Base-by-base conservation (phyloP, 139 green algal genomes). In the Chlamydomonas asymmetrica region DNA sequence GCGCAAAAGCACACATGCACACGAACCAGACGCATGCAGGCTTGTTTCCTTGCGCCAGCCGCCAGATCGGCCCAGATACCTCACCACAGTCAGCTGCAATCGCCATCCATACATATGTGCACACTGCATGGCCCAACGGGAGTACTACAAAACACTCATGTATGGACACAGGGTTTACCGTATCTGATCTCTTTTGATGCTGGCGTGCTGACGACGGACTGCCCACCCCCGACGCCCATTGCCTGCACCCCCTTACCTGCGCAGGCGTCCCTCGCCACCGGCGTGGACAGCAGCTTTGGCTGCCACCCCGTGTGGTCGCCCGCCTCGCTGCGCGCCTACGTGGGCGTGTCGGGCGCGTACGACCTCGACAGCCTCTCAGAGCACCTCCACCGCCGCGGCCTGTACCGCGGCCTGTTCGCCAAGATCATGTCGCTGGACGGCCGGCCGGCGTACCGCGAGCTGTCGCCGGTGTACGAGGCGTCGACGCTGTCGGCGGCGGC, bases 361-460 rank as follows among this genome's bases (percentile, higher is more conserved):
- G 90, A 97, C 81, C 79, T 97, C n/a, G 63, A 78, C 4, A 82
- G 76, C 1, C 75, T 98, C 63, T 74, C 82, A 1, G 83, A 93
- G 35, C 92, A 98, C 87, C 79, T 98, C 68, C 79, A 98, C 79
- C 73, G 82, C 22, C 76, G 92, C 6, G 94, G 94, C 4, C 81
- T 98, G 39, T 93, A 94, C 79, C 85, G 80, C 59, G 74, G 80
- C 50, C 57, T 95, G 71, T 69, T 84, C 29, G 73, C 63, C 2
- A 41, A 82, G 4, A 79, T 89, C 63, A 86, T 89, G 78, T 76
- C 63, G 8, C 75, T 87, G 16, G 67, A 81, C 29, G 79, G 76
- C 35, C 62, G 80, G 67, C 73, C 84, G 2, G 75, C 82, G 8
- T 78, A 94, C 7, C 78, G 78, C 31, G 68, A 82, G 63, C 74